Conservation (phyloP, 805 yeast species). For the Ogataea sp. region DNA sequence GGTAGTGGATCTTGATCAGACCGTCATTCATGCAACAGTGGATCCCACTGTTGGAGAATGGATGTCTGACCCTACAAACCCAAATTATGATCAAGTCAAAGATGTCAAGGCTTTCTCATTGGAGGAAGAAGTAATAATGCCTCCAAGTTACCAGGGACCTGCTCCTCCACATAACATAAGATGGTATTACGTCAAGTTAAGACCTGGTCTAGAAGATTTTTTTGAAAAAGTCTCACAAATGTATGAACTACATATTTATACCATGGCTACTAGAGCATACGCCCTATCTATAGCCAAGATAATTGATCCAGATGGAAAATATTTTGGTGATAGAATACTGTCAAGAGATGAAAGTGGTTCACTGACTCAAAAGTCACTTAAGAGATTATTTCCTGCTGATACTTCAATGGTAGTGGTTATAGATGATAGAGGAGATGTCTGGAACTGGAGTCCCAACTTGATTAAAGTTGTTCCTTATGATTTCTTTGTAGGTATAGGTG, state of each 20-base stretch:
- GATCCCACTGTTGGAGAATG: conserved; percentile 97
- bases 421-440: conserved; percentile 97
- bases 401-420: conserved; percentile 94
- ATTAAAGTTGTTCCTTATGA: conserved; percentile 93
- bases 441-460: conserved; percentile 94
- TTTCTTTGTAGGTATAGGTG: conserved; percentile 95
- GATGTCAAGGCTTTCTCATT: conserved; percentile 74
- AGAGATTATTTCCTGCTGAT: conserved; percentile 88
- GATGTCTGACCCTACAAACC: conserved; percentile 80
- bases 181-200: conserved; percentile 86
- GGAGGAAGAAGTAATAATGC: conserved; percentile 62
- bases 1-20: conserved; percentile 95
- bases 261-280: conserved; percentile 96
- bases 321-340: conserved; percentile 85
- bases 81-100: conserved; percentile 76
- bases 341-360: conserved; percentile 95
- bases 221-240: conserved; percentile 51
- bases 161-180: conserved; percentile 52
- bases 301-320: conserved; percentile 81
- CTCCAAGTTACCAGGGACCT: conserved; percentile 54
- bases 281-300: conserved; percentile 85
- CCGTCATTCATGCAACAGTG: conserved; percentile 95
- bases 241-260: conserved; percentile 90
- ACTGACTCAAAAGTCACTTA: conserved; percentile 78
- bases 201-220: conserved; percentile 82